phyloP scores from a whole-genome alignment of 2,329 filamentous ascomycete species.

The Alternaria tenuissima region DNA sequence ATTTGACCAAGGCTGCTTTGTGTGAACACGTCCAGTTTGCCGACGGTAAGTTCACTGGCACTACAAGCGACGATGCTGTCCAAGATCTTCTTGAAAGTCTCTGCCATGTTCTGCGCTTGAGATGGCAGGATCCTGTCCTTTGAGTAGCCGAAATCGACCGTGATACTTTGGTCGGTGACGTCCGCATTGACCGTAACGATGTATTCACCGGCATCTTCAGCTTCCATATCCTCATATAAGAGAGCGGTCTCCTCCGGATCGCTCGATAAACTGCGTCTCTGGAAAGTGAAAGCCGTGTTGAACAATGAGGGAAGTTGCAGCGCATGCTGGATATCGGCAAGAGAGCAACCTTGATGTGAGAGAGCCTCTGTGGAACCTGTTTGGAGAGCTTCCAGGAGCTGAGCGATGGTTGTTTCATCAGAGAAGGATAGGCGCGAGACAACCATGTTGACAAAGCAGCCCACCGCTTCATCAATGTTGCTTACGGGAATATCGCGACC shows the following conservation, averaged over 20 bases:
- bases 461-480: slow-evolving; percentile 59
- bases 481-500: slow-evolving; percentile 62
- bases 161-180: slow-evolving; percentile 38
- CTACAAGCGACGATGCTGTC: slow-evolving; percentile 24
- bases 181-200: slow-evolving; percentile 47
- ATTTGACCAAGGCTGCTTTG: slow-evolving; percentile 34
- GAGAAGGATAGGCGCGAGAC: slow-evolving; percentile 57
- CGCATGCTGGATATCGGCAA: slow-evolving; percentile 50
- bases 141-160: slow-evolving; percentile 46
- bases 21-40: slow-evolving; percentile 36
- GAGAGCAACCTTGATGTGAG: slow-evolving; percentile 60
- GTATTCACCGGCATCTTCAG: slow-evolving; percentile 49
- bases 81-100: slow-evolving; percentile 43
- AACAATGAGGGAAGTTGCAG: slow-evolving; percentile 46
- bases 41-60: slow-evolving; percentile 31
- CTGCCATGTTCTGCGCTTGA: slow-evolving; percentile 42
- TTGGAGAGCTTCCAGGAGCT: slow-evolving; percentile 56
- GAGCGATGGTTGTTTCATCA: slow-evolving; percentile 46
- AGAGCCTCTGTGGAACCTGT: slow-evolving; percentile 58
- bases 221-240: slow-evolving; percentile 44
- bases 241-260: slow-evolving; percentile 39
- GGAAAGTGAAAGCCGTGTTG: slow-evolving; percentile 50
- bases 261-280: slow-evolving; percentile 36
- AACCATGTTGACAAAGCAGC: slow-evolving; percentile 65
- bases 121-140: slow-evolving; percentile 36